Conservation (phyloP, 768 basidiomycete genomes). For the Russula brevipes region DNA sequence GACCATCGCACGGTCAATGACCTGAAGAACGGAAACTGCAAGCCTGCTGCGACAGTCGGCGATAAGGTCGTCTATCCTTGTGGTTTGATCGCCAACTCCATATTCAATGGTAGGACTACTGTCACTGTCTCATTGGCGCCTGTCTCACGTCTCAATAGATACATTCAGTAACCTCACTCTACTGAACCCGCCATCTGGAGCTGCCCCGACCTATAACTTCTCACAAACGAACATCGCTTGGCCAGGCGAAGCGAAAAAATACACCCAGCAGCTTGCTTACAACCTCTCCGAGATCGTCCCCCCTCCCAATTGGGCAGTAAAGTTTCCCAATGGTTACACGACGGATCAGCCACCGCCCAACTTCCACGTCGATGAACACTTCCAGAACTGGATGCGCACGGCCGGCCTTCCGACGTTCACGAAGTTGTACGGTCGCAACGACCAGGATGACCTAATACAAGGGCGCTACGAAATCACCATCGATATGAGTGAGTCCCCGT, state of each 20-base stretch:
- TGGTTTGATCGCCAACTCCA: conserved; percentile 93
- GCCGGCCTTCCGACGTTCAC: conserved; percentile 96
- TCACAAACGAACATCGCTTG: conserved; percentile 85
- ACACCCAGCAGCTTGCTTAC: conserved; percentile 59
- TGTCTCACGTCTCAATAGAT: conserved; percentile 44
- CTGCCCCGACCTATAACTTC: conserved; percentile 59
- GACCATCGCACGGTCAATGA: conserved; percentile 43
- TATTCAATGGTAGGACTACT: conserved; percentile 77
- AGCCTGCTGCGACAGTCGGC: conserved; percentile 60
- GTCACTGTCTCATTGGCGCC: background rate
- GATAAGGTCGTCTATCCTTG: conserved; percentile 82
- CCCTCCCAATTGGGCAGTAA: conserved; percentile 84
- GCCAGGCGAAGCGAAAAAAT: conserved; percentile 92
- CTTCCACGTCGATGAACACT: conserved; percentile 75
- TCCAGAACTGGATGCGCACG: conserved; percentile 99
- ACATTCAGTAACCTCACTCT: conserved; percentile 65
- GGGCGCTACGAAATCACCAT: conserved; percentile 75
- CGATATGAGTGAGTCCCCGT: conserved; percentile 64
- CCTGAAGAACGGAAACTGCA: conserved; percentile 76
- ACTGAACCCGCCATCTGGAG: conserved; percentile 46
- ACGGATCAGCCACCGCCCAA: conserved; percentile 61
- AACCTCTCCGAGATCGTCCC: conserved; percentile 67
- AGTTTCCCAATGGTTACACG: conserved; percentile 74
- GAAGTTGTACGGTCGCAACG: conserved; percentile 91
- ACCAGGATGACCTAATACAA: conserved; percentile 59